Base-by-base conservation (phyloP, 805 yeast genomes). In the Clavispora carvajalis region DNA sequence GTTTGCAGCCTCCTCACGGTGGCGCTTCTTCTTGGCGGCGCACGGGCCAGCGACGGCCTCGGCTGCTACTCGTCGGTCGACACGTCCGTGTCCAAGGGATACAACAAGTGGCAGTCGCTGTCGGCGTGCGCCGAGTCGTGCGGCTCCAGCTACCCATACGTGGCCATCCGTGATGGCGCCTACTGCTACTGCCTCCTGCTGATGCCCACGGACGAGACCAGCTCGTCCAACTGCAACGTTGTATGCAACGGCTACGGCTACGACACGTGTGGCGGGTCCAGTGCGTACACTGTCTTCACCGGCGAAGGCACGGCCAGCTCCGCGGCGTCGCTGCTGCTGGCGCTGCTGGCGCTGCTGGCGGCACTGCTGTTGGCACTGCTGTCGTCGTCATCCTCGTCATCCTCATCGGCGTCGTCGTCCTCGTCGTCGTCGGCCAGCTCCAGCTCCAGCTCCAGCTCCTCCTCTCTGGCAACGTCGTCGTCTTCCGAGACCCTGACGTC, bases 101-200 rank as follows among this genome's bases (percentile, higher is more conserved):
- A 52, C 12, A 44, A 45, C 33, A 35, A 22, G 19, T 69, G 45
- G 38, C 71, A 65, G 37, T 47, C 66, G 4, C 48, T 61, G 8
- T 49, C 56, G 5, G 44, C 41, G 24, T 70, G 76, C 50, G 48
- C 57, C 5, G 36, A 33, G 1, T 31, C 42, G 13, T 70, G 76
- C 47, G 51, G 52, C 23, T 34, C 58, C 5, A 48, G 46, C 31
- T 65, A 62, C 39, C 59, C 68, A 4, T 70, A 64, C 44, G 57
- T 65, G 36, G 76, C 73, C 31, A 24, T 69, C 26, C 52, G 47
- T 22, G 47, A 58, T 37, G 74, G 74, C 10, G 49, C 50, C 31
- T 51, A 53, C n/a, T 70, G 76, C 46, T 60, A 52, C 47, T 70
- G 76, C 46, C 63, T 71, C 40, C 45, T 48, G 22, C 33, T 53